These are phyloP conservation scores for Musa balbisiana DNA, from an alignment of 202 grass and related monocot species.

Conservation along the genomic window DNA sequence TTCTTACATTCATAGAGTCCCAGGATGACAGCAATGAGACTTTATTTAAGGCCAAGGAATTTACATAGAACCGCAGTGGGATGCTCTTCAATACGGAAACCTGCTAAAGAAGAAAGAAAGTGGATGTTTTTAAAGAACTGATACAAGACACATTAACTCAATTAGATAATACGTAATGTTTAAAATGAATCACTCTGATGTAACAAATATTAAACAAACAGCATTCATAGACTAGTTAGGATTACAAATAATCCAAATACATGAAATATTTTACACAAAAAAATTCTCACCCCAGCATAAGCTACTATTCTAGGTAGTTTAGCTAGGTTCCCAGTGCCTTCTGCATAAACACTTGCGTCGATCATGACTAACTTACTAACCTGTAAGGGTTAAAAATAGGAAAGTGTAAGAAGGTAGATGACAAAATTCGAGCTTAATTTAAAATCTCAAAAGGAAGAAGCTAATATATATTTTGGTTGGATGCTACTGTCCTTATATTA, in stretches of 20 bases:
- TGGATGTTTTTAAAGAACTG: background rate
- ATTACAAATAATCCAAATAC: background rate
- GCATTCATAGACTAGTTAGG: background rate
- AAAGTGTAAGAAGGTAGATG: slow-evolving; percentile 13
- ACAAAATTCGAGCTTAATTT: background rate
- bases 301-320: slow-evolving; percentile 67
- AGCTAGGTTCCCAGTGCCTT: slow-evolving; percentile 54
- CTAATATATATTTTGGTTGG: too few species aligned
- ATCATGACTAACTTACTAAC: slow-evolving; percentile 85
- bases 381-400: slow-evolving; percentile 27
- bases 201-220: too few species aligned
- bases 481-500: too few species aligned
- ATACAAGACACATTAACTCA: too few species aligned
- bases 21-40: background rate
- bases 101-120: background rate
- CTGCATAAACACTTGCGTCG: slow-evolving; percentile 74
- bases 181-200: too few species aligned
- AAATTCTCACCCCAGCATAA: slow-evolving; percentile 64
- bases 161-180: too few species aligned
- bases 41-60: slow-evolving; percentile 1
- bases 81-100: slow-evolving; percentile 19
- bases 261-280: background rate
- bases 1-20: slow-evolving; percentile 6
- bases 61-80: slow-evolving; percentile 3
- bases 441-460: too few species aligned